phyloP scores from a whole-genome alignment of 306 rosid genomes.

The Erythrophleum fordii region DNA sequence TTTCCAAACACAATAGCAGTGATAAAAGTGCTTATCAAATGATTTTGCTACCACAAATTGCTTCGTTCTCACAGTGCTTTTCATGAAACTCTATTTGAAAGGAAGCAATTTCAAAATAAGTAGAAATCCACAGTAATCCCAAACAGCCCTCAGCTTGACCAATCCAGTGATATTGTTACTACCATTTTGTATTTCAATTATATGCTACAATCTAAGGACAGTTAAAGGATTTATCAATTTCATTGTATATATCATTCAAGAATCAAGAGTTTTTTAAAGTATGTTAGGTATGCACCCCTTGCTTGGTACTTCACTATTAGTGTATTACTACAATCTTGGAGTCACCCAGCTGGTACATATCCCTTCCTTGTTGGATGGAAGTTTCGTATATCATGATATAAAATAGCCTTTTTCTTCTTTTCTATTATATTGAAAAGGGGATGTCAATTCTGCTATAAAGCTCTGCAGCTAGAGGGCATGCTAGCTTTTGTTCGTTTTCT shows the following conservation, averaged over 20 bases:
- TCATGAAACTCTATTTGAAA: too few relatives aligned
- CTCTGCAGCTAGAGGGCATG: conserved; percentile 9
- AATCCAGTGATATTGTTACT: not conserved
- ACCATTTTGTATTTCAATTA: not conserved
- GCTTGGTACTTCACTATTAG: not conserved
- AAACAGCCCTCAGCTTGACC: conserved; percentile 1
- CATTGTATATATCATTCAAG: conserved; percentile 12
- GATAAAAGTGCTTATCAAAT: too few relatives aligned
- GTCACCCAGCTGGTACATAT: conserved; percentile 15
- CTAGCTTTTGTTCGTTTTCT: conserved; percentile 27
- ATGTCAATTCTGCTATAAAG: not conserved
- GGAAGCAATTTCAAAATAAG: too few relatives aligned
- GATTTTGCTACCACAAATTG: too few relatives aligned
- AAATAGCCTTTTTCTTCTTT: conserved; percentile 14
- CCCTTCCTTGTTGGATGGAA: conserved; percentile 6
- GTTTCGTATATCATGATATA: conserved; percentile 14
- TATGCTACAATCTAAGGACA: conserved; percentile 10
- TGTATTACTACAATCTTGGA: not conserved
- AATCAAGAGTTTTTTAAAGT: conserved; percentile 1
- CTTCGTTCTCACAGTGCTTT: too few relatives aligned
- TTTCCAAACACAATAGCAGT: too few relatives aligned
- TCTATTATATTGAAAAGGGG: conserved; percentile 10
- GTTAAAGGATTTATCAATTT: not conserved
- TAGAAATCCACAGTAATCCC: too few relatives aligned
- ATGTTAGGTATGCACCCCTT: conserved; percentile 11